Base-by-base conservation (phyloP, 73 alveolate genomes). In the Breviolum minutum region DNA sequence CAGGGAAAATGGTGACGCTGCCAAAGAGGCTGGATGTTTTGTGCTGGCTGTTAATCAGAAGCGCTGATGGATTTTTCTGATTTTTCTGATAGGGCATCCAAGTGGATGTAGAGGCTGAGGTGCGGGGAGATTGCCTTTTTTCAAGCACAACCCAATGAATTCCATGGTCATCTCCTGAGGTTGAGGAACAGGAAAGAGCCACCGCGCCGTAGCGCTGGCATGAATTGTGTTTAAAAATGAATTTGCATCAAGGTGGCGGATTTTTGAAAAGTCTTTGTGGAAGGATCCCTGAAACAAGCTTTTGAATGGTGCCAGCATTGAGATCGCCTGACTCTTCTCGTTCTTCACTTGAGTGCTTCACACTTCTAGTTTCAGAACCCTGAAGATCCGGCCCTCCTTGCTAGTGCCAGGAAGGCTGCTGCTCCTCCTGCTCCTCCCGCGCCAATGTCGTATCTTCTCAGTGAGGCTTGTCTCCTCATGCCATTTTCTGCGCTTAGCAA, bases 361-460 rank as follows among this genome's bases (percentile, higher is more conserved):
- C n/a, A 71, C 40, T 73, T 73, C 27, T 3, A 68, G 77, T 73
- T 20, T 71, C 17, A 73, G 81, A 30, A 8, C 30, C 81, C 4
- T 14, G 17, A 68, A 22, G 54, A 40, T 40, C 54, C 54, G 3
- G 54, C 54, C 54, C 54, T 40, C 54, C 54, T 40, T 27, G 40
- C 20, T 73, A 10, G 8, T 80, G 89, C 64, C 94, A 85, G 94
- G 94, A 86, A 86, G 79, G 94, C 80, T 86, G 94, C 94, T 27
- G 79, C 94, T 86, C 80, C 94, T 61, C 80, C 94, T 63, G 90
- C 71, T 60, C 90, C 90, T 81, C 71, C 66, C 22, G 92, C 60
- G 76, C 76, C 92, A 32, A 80, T 80, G 92, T 20, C 76, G 92
- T 83, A 83, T 83, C 92, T 83, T 83, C 92, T 83, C 92, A 83